phyloP scores from a whole-genome alignment of 192 early-diverging fungal species.

The Umbelopsis sp. region DNA sequence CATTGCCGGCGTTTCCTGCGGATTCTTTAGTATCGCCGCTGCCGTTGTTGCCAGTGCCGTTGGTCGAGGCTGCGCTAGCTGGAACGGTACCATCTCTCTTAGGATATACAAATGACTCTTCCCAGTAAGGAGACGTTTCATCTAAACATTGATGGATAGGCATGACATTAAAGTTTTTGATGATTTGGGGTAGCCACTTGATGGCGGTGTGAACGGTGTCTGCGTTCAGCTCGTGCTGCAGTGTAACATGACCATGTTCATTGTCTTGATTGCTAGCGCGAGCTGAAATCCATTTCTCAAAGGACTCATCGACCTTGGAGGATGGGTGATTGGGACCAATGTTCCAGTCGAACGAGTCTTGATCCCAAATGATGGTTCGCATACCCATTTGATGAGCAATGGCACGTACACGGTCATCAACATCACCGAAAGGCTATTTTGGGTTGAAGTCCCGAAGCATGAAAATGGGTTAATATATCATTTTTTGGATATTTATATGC shows the following conservation, averaged over 20 bases:
- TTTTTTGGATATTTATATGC: too few relatives aligned
- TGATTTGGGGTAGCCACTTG: conserved; percentile 39
- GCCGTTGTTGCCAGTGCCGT: not conserved
- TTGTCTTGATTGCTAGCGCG: not conserved
- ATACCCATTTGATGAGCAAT: conserved; percentile 54
- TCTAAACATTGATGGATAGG: conserved; percentile 33
- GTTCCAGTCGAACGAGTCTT: conserved; percentile 28
- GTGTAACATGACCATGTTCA: conserved; percentile 31
- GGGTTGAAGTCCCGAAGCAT: too few relatives aligned
- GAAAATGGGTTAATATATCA: too few relatives aligned
- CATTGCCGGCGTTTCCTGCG: too few relatives aligned
- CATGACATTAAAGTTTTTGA: conserved; percentile 34
- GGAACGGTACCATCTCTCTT: not conserved
- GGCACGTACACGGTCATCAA: conserved; percentile 59
- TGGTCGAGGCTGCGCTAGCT: not conserved
- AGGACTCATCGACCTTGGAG: not conserved
- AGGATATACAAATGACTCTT: conserved; percentile 33
- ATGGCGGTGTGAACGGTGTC: conserved; percentile 36
- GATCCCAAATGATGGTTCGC: conserved; percentile 25
- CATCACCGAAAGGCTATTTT: conserved; percentile 54
- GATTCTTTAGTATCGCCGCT: too few relatives aligned
- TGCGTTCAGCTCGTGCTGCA: conserved; percentile 42
- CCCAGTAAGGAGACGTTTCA: conserved; percentile 40
- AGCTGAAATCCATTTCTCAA: conserved; percentile 10
- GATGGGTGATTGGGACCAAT: conserved; percentile 1